phyloP scores from a whole-genome alignment of 129 eudicot genomes.

The Rutidosis leptorrhynchoides region DNA sequence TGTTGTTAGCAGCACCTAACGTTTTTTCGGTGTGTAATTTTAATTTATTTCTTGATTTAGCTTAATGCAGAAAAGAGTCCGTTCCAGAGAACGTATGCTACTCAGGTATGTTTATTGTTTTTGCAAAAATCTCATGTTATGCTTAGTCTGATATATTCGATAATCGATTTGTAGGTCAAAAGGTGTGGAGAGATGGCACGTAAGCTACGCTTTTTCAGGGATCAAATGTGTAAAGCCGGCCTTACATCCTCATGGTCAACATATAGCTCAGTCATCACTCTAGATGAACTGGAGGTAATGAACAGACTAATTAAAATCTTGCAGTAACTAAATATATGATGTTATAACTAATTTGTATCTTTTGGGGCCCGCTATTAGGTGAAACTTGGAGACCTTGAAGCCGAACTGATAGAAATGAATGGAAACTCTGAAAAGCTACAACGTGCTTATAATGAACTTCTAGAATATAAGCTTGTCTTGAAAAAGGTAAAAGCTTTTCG shows the following conservation, averaged over 20 bases:
- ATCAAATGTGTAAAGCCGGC: slow-evolving; percentile 71
- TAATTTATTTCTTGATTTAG: slow-evolving; percentile 32
- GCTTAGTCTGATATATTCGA: background rate
- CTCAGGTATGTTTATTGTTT: slow-evolving; percentile 52
- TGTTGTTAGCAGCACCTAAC: background rate
- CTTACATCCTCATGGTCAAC: slow-evolving; percentile 41
- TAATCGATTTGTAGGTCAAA: slow-evolving; percentile 48
- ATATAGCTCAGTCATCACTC: slow-evolving; percentile 27
- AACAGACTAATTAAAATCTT: background rate
- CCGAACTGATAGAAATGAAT: slow-evolving; percentile 73
- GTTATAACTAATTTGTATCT: background rate
- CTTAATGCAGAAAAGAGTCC: slow-evolving; percentile 84
- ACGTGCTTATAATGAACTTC: slow-evolving; percentile 67
- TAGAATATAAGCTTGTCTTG: slow-evolving; percentile 73
- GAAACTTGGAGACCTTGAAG: slow-evolving; percentile 74
- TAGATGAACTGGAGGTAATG: slow-evolving; percentile 72
- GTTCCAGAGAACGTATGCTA: slow-evolving; percentile 83
- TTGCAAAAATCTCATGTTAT: background rate
- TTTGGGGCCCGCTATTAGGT: slow-evolving; percentile 39
- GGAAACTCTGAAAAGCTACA: slow-evolving; percentile 66
- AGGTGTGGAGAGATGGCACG: slow-evolving; percentile 91
- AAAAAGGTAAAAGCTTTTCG: slow-evolving; percentile 50
- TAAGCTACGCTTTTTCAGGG: slow-evolving; percentile 63
- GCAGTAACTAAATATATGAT: background rate
- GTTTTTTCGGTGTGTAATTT: background rate